These are phyloP conservation scores for Auriscalpium orientale DNA, from an alignment of 768 basidiomycete species.

Conservation along the genomic window DNA sequence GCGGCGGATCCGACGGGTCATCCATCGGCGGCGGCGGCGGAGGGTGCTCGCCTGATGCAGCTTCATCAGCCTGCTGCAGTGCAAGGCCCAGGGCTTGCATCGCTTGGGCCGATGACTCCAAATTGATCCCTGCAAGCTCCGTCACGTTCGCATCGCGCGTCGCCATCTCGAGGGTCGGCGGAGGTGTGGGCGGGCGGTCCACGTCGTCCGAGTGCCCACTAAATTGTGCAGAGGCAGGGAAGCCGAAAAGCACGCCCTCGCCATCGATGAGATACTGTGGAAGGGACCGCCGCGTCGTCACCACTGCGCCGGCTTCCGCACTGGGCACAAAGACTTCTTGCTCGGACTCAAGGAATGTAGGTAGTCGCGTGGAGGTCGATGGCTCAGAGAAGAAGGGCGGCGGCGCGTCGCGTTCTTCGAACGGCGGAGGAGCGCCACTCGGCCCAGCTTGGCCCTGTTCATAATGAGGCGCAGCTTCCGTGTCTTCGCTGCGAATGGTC, in stretches of 20 bases:
- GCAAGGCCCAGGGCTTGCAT: constrained; percentile 54
- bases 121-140: constrained; percentile 48
- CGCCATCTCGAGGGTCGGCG: constrained; percentile 71
- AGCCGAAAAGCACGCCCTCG: constrained; percentile 76
- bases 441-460: constrained; percentile 71
- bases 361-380: constrained; percentile 40
- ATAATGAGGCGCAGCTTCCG: constrained; percentile 58
- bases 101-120: constrained; percentile 43
- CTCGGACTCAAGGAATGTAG: constrained; percentile 78
- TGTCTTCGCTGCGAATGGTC: constrained; percentile 65
- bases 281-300: constrained; percentile 25
- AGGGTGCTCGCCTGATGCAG: constrained; percentile 31
- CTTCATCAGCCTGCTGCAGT: constrained; percentile 38
- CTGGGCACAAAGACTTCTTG: constrained; percentile 63
- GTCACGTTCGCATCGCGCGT: constrained; percentile 65
- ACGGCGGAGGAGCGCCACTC: constrained; percentile 75
- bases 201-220: constrained; percentile 73
- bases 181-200: constrained; percentile 51
- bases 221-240: constrained; percentile 62
- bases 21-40: constrained; percentile 80
- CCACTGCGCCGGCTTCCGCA: constrained; percentile 28
- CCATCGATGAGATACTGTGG: constrained; percentile 43
- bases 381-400: constrained; percentile 49
- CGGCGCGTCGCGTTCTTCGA: constrained; percentile 76
- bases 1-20: constrained; percentile 83